A percentile compares a stretch with the other conserved stretches of the same genome.
Conservation (phyloP, 2,329 filamentous ascomycete genomes). For the Chrysoporthe deuterocubensis region DNA sequence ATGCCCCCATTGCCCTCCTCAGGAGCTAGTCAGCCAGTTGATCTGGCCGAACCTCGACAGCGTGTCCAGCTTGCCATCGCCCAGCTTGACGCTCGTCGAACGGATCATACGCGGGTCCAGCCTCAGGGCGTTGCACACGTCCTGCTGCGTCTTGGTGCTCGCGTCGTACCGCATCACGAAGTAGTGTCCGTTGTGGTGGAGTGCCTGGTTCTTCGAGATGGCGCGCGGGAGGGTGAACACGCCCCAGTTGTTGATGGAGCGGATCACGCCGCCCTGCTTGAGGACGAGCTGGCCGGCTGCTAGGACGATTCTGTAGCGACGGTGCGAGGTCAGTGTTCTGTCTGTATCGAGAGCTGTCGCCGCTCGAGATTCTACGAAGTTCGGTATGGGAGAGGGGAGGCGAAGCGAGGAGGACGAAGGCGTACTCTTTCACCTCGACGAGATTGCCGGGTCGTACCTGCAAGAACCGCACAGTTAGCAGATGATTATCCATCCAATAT, state of each 20-base stretch:
- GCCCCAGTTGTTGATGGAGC: conserved; percentile 95
- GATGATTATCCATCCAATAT: neutral
- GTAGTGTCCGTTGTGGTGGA: conserved; percentile 87
- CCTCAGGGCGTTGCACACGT: conserved; percentile 74
- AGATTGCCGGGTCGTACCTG: conserved; percentile 92
- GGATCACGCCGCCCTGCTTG: conserved; percentile 82
- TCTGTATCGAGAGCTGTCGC: neutral
- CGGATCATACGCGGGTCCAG: conserved; percentile 91
- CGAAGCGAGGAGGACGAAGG: conserved; percentile 22
- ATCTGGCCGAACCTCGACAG: conserved; percentile 54
- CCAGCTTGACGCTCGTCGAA: conserved; percentile 84
- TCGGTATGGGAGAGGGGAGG: conserved; percentile 1
- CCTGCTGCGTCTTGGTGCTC: conserved; percentile 71
- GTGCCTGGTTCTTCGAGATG: conserved; percentile 78
- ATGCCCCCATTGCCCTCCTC: neutral
- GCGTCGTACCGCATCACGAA: conserved; percentile 97
- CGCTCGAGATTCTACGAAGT: neutral
- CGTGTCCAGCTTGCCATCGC: conserved; percentile 80
- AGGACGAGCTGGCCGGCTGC: conserved; percentile 85
- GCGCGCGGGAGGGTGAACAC: conserved; percentile 84
- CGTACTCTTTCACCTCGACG: conserved; percentile 92
- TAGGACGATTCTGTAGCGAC: conserved; percentile 73
- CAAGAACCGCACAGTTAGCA: neutral
- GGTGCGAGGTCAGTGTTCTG: neutral
- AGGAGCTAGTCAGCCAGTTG: conserved; percentile 47